Evolutionary conservation across 768 basidiomycete genomes (phyloP), one percentile per base, ranked within the genome.

Genomic region (Panaeolus cyanescens): DNA sequence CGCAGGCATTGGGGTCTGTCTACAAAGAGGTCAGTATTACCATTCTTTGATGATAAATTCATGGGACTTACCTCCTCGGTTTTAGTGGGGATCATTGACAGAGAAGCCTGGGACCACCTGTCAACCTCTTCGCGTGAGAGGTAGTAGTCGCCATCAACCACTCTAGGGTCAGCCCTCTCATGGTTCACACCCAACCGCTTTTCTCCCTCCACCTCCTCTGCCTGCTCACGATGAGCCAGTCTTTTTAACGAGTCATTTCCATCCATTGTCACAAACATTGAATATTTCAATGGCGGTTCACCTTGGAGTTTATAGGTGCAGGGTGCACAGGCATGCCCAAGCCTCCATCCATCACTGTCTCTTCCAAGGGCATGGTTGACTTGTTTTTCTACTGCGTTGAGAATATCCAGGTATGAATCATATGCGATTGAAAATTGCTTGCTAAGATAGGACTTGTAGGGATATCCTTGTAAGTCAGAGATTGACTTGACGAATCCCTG

Each of bases 221-320:
- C 45, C 19, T 20, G 13, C 3, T 40, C 39, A 55, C 60, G 28
- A 2, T 56, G 58, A 4, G 58, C 58, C 25, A 71, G 31, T 12
- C 68, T 62, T 53, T 72, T 73, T 19, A 71, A 55, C 1, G 71
- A 75, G 53, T 75, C 64, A 58, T 75, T 74, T 1, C 73, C 73
- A 40, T 75, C 74, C 61, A 73, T 59, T 17, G 45, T 59, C 28
- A 59, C 20, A 10, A 59, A 36, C 45, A 59, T 59, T 10, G 45
- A 20, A 10, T 32, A 59, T 33, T 22, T 20, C 2, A 59, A 53
- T 17, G 4, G 32, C 32, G 42, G 45, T 12, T 59, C 58, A 4
- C 42, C 58, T 28, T 59, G 32, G 5, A 59, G 32, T 34, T 53
- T 53, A 42, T 59, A 53, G 1, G 58, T 59, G 58, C 58, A 59